A percentile compares a stretch with the other conserved stretches of the same genome.
phyloP scores from a whole-genome alignment of 2,329 filamentous ascomycete species.

The Eutypella sp. region DNA sequence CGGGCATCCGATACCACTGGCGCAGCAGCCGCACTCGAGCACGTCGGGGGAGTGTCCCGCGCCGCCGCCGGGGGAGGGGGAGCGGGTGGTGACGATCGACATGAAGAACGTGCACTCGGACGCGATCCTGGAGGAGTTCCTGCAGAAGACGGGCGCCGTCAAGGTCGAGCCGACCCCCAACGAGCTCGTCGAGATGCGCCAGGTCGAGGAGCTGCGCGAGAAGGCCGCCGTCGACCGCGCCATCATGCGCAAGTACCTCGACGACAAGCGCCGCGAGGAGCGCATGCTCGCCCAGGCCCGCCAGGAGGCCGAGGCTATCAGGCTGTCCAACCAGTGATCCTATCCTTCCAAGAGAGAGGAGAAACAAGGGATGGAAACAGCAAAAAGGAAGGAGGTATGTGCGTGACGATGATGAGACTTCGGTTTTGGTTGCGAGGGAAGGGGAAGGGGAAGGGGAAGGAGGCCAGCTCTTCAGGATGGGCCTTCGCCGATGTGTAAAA shows the following conservation, averaged over 20 bases:
- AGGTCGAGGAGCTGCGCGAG: slow-evolving; percentile 50
- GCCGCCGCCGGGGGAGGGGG: slow-evolving; percentile 41
- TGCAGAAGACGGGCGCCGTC: slow-evolving; percentile 57
- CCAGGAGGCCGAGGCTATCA: slow-evolving; percentile 42
- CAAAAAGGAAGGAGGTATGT: too few species aligned
- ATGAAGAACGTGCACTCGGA: slow-evolving; percentile 59
- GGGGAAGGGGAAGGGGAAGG: too few species aligned
- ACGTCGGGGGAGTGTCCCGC: slow-evolving; percentile 43
- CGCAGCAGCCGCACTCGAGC: slow-evolving; percentile 42
- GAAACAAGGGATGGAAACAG: too few species aligned
- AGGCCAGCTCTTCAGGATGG: too few species aligned
- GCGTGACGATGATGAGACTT: too few species aligned
- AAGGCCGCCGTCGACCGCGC: slow-evolving; percentile 50
- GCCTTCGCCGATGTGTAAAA: too few species aligned
- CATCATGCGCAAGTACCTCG: slow-evolving; percentile 45
- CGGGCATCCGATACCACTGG: slow-evolving; percentile 19
- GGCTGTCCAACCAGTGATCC: slow-evolving; percentile 28
- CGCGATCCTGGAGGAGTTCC: slow-evolving; percentile 58
- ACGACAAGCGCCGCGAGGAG: slow-evolving; percentile 58
- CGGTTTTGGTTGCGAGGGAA: too few species aligned
- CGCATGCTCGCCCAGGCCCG: slow-evolving; percentile 51
- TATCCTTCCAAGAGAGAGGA: too few species aligned
- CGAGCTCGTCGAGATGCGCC: slow-evolving; percentile 54
- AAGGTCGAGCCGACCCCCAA: slow-evolving; percentile 51
- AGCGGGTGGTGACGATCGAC: slow-evolving; percentile 51